A percentile compares a stretch with the other conserved stretches of the same genome.
Conservation (phyloP, 257 asterid species). For the Nicotiana obtusifolia region DNA sequence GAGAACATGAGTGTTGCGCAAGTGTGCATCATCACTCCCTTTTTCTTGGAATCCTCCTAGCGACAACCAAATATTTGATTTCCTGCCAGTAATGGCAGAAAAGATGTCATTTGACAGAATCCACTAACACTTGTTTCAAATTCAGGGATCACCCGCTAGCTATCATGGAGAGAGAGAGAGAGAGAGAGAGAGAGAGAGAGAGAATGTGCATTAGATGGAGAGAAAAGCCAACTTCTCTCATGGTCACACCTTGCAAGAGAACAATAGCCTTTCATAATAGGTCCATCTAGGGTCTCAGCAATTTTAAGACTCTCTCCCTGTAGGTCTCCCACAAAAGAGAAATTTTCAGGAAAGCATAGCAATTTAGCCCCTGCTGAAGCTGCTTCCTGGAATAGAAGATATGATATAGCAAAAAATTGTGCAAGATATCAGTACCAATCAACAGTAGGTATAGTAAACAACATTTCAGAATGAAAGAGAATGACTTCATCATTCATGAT, state of each 20-base stretch:
- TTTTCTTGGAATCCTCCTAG: slow-evolving; percentile 94
- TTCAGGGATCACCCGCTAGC: neutral
- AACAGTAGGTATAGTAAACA: neutral
- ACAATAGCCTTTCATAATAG: slow-evolving; percentile 62
- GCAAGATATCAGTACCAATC: neutral
- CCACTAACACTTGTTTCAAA: neutral
- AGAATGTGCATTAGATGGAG: neutral
- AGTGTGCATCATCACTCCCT: slow-evolving; percentile 66
- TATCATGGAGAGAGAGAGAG: neutral
- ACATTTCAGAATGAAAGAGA: neutral
- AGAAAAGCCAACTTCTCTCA: slow-evolving; percentile 1
- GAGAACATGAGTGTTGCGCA: slow-evolving; percentile 77
- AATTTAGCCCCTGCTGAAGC: slow-evolving; percentile 81
- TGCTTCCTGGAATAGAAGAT: slow-evolving; percentile 54
- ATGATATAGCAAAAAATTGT: slow-evolving; percentile 13
- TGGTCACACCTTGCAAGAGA: slow-evolving; percentile 64
- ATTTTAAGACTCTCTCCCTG: slow-evolving; percentile 73
- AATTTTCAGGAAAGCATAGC: slow-evolving; percentile 89
- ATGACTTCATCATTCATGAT: neutral
- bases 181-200: neutral
- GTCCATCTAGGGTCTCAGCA: slow-evolving; percentile 83
- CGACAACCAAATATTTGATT: slow-evolving; percentile 80
- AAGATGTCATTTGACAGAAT: slow-evolving; percentile 9
- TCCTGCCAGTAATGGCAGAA: slow-evolving; percentile 34
- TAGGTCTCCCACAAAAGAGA: slow-evolving; percentile 69